Evolutionary conservation across 148 eudicot species (phyloP).

Genomic region (Nepenthes gracilis): DNA sequence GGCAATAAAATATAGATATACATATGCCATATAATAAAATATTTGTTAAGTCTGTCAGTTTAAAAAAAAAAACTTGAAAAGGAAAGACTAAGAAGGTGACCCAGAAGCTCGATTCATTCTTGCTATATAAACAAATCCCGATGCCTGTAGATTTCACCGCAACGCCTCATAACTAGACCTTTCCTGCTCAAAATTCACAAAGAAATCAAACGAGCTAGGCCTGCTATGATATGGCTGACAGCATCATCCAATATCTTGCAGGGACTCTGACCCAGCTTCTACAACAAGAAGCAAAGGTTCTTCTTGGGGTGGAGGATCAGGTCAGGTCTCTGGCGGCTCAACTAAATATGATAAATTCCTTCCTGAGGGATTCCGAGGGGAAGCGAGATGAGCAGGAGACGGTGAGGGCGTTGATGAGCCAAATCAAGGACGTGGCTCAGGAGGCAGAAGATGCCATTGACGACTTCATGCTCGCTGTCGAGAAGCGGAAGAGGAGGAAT

Average conservation of each 20-base stretch:
- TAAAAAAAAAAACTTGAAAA: no score
- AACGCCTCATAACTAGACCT: no score
- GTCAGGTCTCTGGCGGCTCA: neutral
- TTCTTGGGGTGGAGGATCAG: neutral
- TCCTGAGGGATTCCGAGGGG: conserved; percentile 5
- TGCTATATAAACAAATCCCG: no score
- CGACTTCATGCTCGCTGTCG: conserved; percentile 9
- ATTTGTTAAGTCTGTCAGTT: no score
- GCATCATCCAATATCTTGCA: neutral
- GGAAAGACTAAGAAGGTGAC: no score
- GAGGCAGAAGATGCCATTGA: conserved; percentile 31
- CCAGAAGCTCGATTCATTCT: no score
- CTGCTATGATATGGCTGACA: no score
- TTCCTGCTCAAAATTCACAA: no score
- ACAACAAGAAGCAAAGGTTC: neutral
- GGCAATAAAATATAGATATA: no score
- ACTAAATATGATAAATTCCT: neutral
- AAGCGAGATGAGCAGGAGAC: conserved; percentile 7
- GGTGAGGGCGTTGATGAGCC: conserved; percentile 8
- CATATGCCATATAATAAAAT: no score
- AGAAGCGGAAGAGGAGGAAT: conserved; percentile 10
- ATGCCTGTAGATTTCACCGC: no score
- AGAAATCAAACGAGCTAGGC: no score
- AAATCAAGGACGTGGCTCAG: conserved; percentile 15
- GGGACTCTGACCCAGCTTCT: neutral